Conservation (phyloP, 1,284 basidiomycete species). For the Apiotrichum gamsii region DNA sequence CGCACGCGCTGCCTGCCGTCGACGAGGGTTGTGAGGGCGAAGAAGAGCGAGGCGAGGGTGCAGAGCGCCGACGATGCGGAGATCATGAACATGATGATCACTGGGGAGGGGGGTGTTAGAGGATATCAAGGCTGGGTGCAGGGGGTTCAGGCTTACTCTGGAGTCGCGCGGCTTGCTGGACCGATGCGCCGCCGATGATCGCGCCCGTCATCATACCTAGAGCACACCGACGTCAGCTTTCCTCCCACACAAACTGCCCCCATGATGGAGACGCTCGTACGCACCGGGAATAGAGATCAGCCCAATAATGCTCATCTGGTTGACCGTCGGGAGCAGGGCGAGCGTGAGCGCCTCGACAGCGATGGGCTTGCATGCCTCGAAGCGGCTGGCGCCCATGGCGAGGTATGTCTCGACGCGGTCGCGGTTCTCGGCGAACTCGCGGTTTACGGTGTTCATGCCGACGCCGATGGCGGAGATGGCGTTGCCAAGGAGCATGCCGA, state of each 20-base stretch:
- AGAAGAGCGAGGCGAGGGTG: constrained; percentile 58
- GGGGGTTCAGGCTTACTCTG: constrained; percentile 53
- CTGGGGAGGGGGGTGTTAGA: constrained; percentile 19
- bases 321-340: constrained; percentile 71
- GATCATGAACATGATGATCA: constrained; percentile 90
- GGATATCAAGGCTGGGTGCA: no score
- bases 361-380: constrained; percentile 72
- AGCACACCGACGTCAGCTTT: not conserved
- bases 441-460: constrained; percentile 51
- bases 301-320: constrained; percentile 77
- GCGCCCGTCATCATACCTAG: constrained; percentile 81
- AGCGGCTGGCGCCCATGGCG: constrained; percentile 68
- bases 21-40: constrained; percentile 58
- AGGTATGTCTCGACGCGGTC: constrained; percentile 78
- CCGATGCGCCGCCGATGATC: constrained; percentile 72
- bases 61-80: constrained; percentile 65
- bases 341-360: constrained; percentile 68
- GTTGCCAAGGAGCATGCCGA: constrained; percentile 80
- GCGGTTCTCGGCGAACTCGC: constrained; percentile 56
- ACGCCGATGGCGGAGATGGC: constrained; percentile 70
- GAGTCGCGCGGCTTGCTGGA: constrained; percentile 72
- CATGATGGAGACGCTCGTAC: constrained; percentile 47
- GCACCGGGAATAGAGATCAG: constrained; percentile 56
- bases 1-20: constrained; percentile 65
- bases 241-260: not conserved